Percentiles rank a stretch among this genome's conserved stretches.
Evolutionary conservation across 2,329 filamentous ascomycete species (phyloP).

Genomic region (Aspergillus luchuensis): DNA sequence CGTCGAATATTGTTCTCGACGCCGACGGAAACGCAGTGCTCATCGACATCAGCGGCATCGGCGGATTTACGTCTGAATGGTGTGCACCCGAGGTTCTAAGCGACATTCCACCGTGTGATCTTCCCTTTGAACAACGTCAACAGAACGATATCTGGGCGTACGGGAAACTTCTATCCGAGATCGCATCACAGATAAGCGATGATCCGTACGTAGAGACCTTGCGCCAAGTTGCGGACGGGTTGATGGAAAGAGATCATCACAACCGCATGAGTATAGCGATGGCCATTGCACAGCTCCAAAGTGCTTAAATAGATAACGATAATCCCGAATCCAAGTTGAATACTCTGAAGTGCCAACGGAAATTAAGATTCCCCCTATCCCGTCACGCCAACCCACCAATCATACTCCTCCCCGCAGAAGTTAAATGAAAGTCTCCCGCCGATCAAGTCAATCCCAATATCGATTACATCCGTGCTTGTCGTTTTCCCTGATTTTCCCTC

Average conservation of each 20-base stretch:
- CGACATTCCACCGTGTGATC: constrained; percentile 19
- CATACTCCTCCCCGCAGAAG: no score
- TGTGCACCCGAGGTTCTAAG: constrained; percentile 24
- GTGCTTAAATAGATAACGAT: not conserved
- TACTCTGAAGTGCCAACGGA: no score
- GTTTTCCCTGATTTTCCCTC: no score
- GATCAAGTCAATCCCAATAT: no score
- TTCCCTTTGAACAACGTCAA: constrained; percentile 23
- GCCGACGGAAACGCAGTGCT: constrained; percentile 19
- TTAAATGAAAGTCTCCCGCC: no score
- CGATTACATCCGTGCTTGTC: no score
- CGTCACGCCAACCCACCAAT: no score
- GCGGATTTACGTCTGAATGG: constrained; percentile 23
- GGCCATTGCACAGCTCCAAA: not conserved
- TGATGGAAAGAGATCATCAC: constrained; percentile 14
- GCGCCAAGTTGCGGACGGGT: constrained; percentile 13
- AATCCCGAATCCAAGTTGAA: no score
- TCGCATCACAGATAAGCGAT: constrained; percentile 15
- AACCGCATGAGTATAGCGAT: constrained; percentile 8
- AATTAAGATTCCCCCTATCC: no score
- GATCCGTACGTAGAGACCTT: constrained; percentile 12
- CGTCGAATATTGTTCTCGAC: constrained; percentile 26
- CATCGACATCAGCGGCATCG: constrained; percentile 30
- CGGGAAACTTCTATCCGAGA: constrained; percentile 24
- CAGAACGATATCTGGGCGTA: constrained; percentile 26